Base-by-base conservation (phyloP, 352 stramenopile species). In the Pythium myriotylum region DNA sequence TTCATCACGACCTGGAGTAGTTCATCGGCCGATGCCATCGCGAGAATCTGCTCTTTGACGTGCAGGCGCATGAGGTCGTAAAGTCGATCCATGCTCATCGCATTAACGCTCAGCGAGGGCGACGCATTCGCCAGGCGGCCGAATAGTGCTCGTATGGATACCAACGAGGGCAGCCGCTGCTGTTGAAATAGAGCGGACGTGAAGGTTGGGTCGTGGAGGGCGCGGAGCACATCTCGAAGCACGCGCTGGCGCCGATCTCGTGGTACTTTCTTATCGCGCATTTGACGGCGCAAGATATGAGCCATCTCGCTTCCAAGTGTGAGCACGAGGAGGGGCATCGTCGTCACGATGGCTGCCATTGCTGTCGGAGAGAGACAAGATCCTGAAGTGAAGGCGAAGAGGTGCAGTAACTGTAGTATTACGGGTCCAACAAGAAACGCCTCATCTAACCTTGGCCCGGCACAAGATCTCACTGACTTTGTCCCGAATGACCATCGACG, bases 261-360 rank as follows among this genome's bases (percentile, higher is more conserved):
- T 37, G 78, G 74, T 37, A 97, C 92, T 61, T 76, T 91, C 64
- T 97, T 91, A 12, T 85, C 88, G 53, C 90, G 84, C 17, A 97
- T 76, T 13, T 91, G 85, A 74, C 97, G 88, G 48, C 95, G 76
- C 59, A 97, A 69, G 42, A 97, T 88, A 73, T 96, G 96, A 39
- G 96, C 80, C 91, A 97, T 97, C 68, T 97, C 91, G 46, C 87
- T 84, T 20, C 88, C 91, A 86, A 97, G 95, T 65, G 97, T 97
- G 42, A 97, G 76, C 51, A 97, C 79, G 26, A 97, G 67, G 77
- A 97, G 89, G 39, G 90, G 89, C 87, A 97, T 96, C 39, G 13
- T 20, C 37, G 17, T 20, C 37, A 16, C 7, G 3, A 20, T 43
- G 37, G 37, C 29, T 35, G 29, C 29, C 5, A 35, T 35, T 35